Evolutionary conservation across 2,329 filamentous ascomycete species (phyloP).

Genomic region (Pseudofabraea citricarpa): DNA sequence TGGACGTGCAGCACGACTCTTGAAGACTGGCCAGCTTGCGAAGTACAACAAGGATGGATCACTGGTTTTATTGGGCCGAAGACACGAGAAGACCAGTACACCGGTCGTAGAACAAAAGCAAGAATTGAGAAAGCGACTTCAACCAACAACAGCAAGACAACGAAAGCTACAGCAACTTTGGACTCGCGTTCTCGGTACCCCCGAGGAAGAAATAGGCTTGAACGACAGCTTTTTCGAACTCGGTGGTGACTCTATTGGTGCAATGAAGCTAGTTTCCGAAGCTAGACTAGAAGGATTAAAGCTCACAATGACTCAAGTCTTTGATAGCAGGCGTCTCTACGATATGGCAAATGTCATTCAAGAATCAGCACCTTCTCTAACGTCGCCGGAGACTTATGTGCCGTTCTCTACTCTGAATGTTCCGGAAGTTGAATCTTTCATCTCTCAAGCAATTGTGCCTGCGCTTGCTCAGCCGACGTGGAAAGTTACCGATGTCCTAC

Average conservation of each 20-base stretch:
- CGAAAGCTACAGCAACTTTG: conserved; percentile 40
- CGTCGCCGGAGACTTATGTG: not conserved
- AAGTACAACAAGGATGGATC: not conserved
- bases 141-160: not conserved
- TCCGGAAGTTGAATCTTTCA: not conserved
- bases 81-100: not conserved
- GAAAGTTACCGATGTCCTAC: not conserved
- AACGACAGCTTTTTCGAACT: conserved; percentile 57
- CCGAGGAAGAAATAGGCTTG: conserved; percentile 42
- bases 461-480: not conserved
- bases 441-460: not conserved
- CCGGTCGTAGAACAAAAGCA: not conserved
- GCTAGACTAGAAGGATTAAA: conserved; percentile 42
- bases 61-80: not conserved
- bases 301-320: conserved; percentile 27
- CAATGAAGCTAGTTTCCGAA: conserved; percentile 57
- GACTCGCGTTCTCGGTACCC: conserved; percentile 39
- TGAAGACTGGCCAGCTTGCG: not conserved
- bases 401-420: not conserved
- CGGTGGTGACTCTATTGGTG: conserved; percentile 54
- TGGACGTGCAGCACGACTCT: not conserved
- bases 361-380: not conserved
- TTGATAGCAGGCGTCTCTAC: not conserved
- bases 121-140: not conserved
- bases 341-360: not conserved